Evolutionary conservation across 2,329 filamentous ascomycete genomes (phyloP).

Genomic region (Bimuria novae-zelandiae): DNA sequence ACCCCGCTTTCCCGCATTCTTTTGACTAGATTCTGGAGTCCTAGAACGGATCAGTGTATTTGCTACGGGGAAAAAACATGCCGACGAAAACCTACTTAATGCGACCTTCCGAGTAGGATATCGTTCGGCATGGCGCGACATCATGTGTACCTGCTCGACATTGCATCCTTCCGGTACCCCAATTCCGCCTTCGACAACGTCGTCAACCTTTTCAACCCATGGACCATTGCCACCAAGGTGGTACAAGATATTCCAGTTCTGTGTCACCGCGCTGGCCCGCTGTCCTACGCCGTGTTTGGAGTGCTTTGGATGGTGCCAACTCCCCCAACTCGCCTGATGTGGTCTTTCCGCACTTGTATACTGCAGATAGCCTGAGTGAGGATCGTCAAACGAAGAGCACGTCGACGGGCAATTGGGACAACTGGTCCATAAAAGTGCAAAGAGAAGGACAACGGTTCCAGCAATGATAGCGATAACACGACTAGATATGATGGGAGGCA

Average conservation of each 20-base stretch:
- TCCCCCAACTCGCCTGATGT: constrained; percentile 40
- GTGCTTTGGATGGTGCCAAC: constrained; percentile 41
- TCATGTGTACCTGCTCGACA: constrained; percentile 64
- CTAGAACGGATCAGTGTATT: constrained; percentile 35
- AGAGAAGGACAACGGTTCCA: constrained; percentile 5
- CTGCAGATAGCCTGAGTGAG: constrained; percentile 26
- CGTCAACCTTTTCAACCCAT: constrained; percentile 57
- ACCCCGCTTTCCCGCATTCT: constrained; percentile 51
- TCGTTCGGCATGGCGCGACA: constrained; percentile 62
- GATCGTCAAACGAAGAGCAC: background rate
- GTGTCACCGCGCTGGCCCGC: constrained; percentile 32
- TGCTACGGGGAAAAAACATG: background rate
- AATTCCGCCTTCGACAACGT: constrained; percentile 48
- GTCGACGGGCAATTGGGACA: constrained; percentile 8
- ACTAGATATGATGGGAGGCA: constrained; percentile 1
- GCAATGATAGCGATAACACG: constrained; percentile 11
- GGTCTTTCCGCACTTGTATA: constrained; percentile 35
- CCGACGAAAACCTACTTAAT: constrained; percentile 50
- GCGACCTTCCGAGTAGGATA: constrained; percentile 60
- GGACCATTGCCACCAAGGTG: constrained; percentile 61
- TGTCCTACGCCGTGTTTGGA: constrained; percentile 15
- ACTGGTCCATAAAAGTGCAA: constrained; percentile 15
- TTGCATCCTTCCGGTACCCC: constrained; percentile 54
- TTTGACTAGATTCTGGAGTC: constrained; percentile 54
- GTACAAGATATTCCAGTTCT: constrained; percentile 56